These are phyloP conservation scores for Coccomyxa sp. DNA, from an alignment of 139 green algal genomes.

Conservation along the genomic window DNA sequence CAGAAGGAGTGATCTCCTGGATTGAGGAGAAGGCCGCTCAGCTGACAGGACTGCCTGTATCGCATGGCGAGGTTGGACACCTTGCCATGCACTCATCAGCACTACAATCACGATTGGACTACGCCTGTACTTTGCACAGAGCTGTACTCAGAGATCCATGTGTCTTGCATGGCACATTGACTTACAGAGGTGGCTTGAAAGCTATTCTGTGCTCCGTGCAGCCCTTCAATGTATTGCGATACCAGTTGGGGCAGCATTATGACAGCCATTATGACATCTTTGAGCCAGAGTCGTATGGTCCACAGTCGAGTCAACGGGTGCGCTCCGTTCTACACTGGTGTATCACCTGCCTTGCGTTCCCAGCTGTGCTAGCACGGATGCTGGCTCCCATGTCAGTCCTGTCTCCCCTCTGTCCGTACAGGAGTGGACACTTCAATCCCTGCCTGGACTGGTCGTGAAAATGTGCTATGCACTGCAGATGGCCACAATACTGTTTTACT, in stretches of 20 bases:
- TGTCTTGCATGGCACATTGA: not conserved
- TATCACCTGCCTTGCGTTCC: not conserved
- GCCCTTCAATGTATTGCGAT: conserved; percentile 59
- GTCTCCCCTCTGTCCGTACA: not conserved
- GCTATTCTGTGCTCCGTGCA: conserved; percentile 2
- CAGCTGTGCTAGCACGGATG: not conserved
- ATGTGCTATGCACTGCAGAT: conserved; percentile 30
- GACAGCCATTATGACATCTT: conserved; percentile 54
- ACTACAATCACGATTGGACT: too few species aligned
- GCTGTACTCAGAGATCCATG: not conserved
- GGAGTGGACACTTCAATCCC: not conserved
- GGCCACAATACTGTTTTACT: conserved; percentile 74
- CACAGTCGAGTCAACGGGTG: conserved; percentile 63
- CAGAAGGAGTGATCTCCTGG: conserved; percentile 35
- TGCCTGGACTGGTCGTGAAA: not conserved
- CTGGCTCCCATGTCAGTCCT: not conserved
- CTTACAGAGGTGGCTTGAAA: not conserved
- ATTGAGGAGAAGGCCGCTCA: conserved; percentile 44
- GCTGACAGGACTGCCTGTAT: conserved; percentile 26
- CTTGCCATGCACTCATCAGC: too few species aligned
- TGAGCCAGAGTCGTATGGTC: conserved; percentile 58
- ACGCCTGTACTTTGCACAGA: not conserved
- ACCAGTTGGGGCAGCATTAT: conserved; percentile 51
- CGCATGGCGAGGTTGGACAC: conserved; percentile 34
- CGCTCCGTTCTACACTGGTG: not conserved